Percentiles rank a stretch among this genome's conserved stretches.
Evolutionary conservation across 495 filamentous ascomycete species (phyloP).

Genomic region (Aspergillus nanangensis): DNA sequence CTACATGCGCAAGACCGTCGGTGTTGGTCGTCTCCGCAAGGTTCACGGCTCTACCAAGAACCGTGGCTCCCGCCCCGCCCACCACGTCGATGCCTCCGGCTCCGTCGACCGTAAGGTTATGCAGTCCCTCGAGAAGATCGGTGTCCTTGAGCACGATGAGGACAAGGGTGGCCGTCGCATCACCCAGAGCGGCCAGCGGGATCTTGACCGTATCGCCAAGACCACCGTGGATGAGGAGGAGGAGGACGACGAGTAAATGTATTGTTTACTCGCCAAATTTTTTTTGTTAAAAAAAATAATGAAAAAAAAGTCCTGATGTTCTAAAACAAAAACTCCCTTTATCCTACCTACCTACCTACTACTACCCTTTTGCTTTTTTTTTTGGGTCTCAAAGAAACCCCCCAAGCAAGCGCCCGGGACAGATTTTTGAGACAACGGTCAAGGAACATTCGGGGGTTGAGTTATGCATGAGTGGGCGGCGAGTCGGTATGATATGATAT

Average conservation of each 20-base stretch:
- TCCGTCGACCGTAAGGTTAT: constrained; percentile 93
- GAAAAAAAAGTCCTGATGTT: constrained; percentile 34
- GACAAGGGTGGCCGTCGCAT: constrained; percentile 96
- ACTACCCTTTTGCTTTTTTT: constrained; percentile 3
- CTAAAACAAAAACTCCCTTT: constrained; percentile 23
- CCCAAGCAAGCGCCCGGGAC: no score
- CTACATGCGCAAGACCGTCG: constrained; percentile 98
- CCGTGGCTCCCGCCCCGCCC: constrained; percentile 82
- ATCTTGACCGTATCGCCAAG: constrained; percentile 84
- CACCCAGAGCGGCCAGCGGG: constrained; percentile 93
- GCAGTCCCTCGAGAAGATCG: constrained; percentile 98
- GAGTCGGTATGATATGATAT: neutral
- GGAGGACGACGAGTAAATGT: constrained; percentile 46
- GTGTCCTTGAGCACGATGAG: constrained; percentile 92
- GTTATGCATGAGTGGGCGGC: constrained; percentile 3
- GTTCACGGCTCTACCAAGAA: constrained; percentile 96
- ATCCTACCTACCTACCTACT: constrained; percentile 9
- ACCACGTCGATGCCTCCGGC: constrained; percentile 94
- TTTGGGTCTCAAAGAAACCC: constrained; percentile 1
- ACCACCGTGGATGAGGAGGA: constrained; percentile 51
- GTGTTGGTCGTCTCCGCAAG: constrained; percentile 88
- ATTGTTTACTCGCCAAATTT: constrained; percentile 13
- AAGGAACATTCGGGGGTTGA: no score
- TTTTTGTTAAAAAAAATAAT: constrained; percentile 14
- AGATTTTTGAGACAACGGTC: no score